phyloP scores from a whole-genome alignment of 768 basidiomycete species.

The Termitomyces sp. region DNA sequence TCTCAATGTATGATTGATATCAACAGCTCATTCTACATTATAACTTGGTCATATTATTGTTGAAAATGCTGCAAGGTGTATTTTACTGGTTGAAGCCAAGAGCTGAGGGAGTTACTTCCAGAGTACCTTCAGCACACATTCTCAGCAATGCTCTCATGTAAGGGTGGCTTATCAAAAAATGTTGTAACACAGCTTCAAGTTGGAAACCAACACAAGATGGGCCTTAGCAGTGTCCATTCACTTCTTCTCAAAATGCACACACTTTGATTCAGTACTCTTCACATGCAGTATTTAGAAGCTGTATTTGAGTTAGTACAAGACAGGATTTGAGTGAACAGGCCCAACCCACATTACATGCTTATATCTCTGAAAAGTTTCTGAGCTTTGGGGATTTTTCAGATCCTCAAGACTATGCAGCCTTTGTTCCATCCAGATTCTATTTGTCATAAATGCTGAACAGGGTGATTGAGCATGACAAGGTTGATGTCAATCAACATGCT shows the following conservation, averaged over 20 bases:
- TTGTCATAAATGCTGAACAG: slow-evolving; percentile 19
- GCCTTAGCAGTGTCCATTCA: slow-evolving; percentile 15
- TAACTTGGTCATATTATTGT: slow-evolving; percentile 22
- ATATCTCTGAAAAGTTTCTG: slow-evolving; percentile 1
- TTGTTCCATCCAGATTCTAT: slow-evolving; percentile 19
- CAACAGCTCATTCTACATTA: slow-evolving; percentile 17
- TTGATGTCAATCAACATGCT: slow-evolving; percentile 22
- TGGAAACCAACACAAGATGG: slow-evolving; percentile 25
- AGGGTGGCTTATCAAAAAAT: slow-evolving; percentile 12
- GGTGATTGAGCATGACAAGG: slow-evolving; percentile 18
- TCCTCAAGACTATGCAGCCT: slow-evolving; percentile 14
- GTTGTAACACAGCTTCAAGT: slow-evolving; percentile 14
- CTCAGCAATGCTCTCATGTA: slow-evolving; percentile 13
- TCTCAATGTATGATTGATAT: slow-evolving; percentile 17
- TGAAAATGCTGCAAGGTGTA: slow-evolving; percentile 10
- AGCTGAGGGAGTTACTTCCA: slow-evolving; percentile 14
- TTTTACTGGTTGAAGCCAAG: slow-evolving; percentile 6
- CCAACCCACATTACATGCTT: background rate
- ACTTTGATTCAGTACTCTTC: slow-evolving; percentile 12
- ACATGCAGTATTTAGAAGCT: slow-evolving; percentile 19
- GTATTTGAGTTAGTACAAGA: slow-evolving; percentile 4
- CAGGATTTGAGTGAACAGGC: background rate
- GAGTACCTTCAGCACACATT: slow-evolving; percentile 16
- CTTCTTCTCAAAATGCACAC: slow-evolving; percentile 19
- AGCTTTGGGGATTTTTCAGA: slow-evolving; percentile 15